Percentiles rank a stretch among this genome's conserved stretches.
Conservation (phyloP, 208 protist species). For the Phytomonas francai region DNA sequence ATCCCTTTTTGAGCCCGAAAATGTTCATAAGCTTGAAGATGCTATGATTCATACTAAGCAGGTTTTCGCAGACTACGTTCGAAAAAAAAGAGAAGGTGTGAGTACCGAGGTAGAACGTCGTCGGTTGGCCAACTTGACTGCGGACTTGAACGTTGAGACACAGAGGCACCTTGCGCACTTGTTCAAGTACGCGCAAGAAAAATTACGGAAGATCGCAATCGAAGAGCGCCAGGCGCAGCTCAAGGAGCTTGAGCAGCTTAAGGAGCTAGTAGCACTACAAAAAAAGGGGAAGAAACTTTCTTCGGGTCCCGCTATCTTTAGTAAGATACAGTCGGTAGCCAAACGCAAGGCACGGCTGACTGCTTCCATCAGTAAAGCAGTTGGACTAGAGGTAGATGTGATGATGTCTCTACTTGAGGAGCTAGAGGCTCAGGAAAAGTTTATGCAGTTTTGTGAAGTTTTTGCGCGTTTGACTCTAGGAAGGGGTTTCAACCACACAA, state of each 20-base stretch:
- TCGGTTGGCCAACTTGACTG: constrained; percentile 60
- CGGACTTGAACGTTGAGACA: constrained; percentile 65
- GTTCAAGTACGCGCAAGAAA: constrained; percentile 72
- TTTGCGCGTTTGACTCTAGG: constrained; percentile 69
- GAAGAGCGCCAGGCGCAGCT: constrained; percentile 56
- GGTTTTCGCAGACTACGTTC: constrained; percentile 80
- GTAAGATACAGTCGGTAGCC: constrained; percentile 1
- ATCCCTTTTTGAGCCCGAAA: constrained; percentile 59
- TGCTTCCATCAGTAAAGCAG: constrained; percentile 35
- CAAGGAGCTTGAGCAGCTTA: constrained; percentile 37
- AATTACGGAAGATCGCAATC: constrained; percentile 30
- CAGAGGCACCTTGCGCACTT: constrained; percentile 70
- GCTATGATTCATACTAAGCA: constrained; percentile 80
- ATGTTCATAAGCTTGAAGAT: constrained; percentile 63
- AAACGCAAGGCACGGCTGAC: constrained; percentile 25
- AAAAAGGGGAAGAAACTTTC: background rate
- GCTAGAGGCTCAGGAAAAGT: constrained; percentile 70
- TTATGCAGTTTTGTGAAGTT: constrained; percentile 82
- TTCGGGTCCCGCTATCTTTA: background rate
- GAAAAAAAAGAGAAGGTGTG: constrained; percentile 59
- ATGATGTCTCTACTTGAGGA: constrained; percentile 49
- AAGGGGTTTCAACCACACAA: constrained; percentile 49
- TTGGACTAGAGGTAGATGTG: constrained; percentile 61
- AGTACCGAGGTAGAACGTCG: constrained; percentile 72
- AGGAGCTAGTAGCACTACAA: constrained; percentile 12